These are phyloP conservation scores for Plasmopara muralis DNA, from an alignment of 352 stramenopile genomes.

Conservation along the genomic window DNA sequence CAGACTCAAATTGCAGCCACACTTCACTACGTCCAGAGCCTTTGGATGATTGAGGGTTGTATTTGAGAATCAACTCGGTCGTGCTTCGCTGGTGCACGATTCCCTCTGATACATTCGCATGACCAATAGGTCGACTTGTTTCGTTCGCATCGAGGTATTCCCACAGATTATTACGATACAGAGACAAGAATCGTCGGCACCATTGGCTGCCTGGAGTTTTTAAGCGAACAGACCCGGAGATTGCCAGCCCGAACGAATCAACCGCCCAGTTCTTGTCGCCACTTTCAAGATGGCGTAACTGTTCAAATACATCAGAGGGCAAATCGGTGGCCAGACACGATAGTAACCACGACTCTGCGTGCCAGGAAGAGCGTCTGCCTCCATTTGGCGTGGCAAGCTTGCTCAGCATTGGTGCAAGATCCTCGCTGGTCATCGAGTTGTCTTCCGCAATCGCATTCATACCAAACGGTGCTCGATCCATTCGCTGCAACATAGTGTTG, in stretches of 20 bases:
- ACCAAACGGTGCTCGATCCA: slow-evolving; percentile 45
- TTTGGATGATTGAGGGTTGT: slow-evolving; percentile 40
- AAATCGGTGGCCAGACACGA: slow-evolving; percentile 60
- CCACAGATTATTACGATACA: slow-evolving; percentile 70
- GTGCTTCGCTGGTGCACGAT: slow-evolving; percentile 49
- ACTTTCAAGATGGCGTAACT: slow-evolving; percentile 28
- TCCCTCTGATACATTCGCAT: slow-evolving; percentile 70
- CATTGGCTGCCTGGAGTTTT: slow-evolving; percentile 62
- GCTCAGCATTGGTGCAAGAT: slow-evolving; percentile 34
- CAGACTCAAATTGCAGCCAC: slow-evolving; percentile 52
- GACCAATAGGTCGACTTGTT: slow-evolving; percentile 53
- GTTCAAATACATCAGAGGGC: slow-evolving; percentile 51
- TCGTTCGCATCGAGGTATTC: slow-evolving; percentile 68
- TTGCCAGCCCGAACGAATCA: slow-evolving; percentile 18
- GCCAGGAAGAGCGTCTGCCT: slow-evolving; percentile 37
- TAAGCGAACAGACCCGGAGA: slow-evolving; percentile 47
- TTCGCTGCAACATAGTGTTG: slow-evolving; percentile 22
- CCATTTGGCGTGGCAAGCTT: slow-evolving; percentile 22
- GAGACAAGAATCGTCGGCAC: slow-evolving; percentile 58
- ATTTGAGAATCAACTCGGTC: slow-evolving; percentile 52
- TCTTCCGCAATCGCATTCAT: slow-evolving; percentile 73
- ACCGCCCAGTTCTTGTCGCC: slow-evolving; percentile 18
- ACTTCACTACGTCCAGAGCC: slow-evolving; percentile 49
- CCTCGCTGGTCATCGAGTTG: slow-evolving; percentile 32
- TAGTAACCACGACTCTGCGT: slow-evolving; percentile 51